A percentile compares a stretch with the other conserved stretches of the same genome.
Conservation (phyloP, 2,329 filamentous ascomycete genomes). For the Cladorrhinum sp. region DNA sequence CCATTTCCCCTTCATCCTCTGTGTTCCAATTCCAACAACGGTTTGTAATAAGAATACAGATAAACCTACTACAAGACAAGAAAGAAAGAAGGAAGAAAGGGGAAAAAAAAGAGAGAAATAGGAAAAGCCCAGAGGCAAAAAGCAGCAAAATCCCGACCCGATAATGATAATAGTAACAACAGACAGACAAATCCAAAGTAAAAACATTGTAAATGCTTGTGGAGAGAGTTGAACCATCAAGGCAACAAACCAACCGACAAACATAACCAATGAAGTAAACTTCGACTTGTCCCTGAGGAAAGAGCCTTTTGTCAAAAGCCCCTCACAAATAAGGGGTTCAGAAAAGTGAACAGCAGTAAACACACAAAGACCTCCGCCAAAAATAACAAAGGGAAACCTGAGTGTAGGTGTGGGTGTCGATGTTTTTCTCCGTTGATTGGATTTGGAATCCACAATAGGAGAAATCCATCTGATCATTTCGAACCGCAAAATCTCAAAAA, state of each 20-base stretch:
- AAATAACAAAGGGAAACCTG: neutral
- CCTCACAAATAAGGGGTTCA: too few relatives aligned
- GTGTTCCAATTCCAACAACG: neutral
- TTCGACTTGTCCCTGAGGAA: neutral
- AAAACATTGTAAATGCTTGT: neutral
- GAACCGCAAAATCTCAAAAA: neutral
- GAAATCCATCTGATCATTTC: neutral
- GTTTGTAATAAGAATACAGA: slow-evolving; percentile 3
- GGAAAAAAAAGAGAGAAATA: slow-evolving; percentile 1
- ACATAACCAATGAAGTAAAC: neutral
- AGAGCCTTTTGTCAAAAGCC: neutral
- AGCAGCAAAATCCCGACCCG: neutral
- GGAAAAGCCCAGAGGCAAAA: neutral
- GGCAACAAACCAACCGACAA: neutral
- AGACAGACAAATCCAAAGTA: neutral
- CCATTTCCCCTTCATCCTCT: neutral
- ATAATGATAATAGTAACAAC: neutral
- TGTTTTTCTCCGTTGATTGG: neutral
- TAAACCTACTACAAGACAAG: neutral
- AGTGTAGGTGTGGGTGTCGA: neutral
- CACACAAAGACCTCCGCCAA: neutral
- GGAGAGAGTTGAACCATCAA: neutral
- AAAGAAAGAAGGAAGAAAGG: neutral
- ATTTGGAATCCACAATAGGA: neutral
- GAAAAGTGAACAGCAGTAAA: neutral